Base-by-base conservation (phyloP, 2,329 filamentous ascomycete genomes). In the Pseudopithomyces chartarum region DNA sequence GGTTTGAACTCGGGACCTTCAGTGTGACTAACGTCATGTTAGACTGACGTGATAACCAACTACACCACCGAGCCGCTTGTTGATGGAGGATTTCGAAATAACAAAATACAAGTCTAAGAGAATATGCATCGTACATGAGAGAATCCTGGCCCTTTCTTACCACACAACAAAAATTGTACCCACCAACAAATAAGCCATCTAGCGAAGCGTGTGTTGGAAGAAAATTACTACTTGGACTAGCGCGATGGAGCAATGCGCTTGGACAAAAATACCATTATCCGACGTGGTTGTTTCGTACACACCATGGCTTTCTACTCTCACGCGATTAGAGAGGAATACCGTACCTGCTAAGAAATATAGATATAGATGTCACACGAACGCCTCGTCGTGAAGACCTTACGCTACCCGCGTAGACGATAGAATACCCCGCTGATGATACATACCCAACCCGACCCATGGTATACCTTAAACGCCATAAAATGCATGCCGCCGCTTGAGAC, bases 41-140 rank as follows among this genome's bases (percentile, higher is more conserved):
- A 77, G 75, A 78, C 75, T 76, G 70, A 77, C 74, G 76, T 78
- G 75, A 77, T 77, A 77, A 78, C 75, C 75, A 77, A 77, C 76
- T 78, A 78, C 76, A 78, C 75, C 73, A 75, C 59, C 68, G 65
- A 71, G 61, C 68, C 68, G 23, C 6, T 23, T 20, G 34, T 22
- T 48, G 46, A 39, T 38, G 33, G 33, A 29, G n/a, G n/a, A n/a
- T n/a, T n/a, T n/a, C n/a, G n/a, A n/a, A n/a, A n/a, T n/a, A n/a
- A n/a, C n/a, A n/a, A n/a, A n/a, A n/a, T n/a, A n/a, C n/a, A 10
- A 45, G 2, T 22, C 20, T 2, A 3, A 22, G n/a, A n/a, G n/a
- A n/a, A n/a, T n/a, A n/a, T n/a, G n/a, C n/a, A n/a, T n/a, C n/a
- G n/a, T n/a, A n/a, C n/a, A n/a, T n/a, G n/a, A n/a, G n/a, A n/a